Evolutionary conservation across 257 asterid genomes (phyloP), one percentile per base, ranked within the genome.

Genomic region (Thymus mandschuricus): DNA sequence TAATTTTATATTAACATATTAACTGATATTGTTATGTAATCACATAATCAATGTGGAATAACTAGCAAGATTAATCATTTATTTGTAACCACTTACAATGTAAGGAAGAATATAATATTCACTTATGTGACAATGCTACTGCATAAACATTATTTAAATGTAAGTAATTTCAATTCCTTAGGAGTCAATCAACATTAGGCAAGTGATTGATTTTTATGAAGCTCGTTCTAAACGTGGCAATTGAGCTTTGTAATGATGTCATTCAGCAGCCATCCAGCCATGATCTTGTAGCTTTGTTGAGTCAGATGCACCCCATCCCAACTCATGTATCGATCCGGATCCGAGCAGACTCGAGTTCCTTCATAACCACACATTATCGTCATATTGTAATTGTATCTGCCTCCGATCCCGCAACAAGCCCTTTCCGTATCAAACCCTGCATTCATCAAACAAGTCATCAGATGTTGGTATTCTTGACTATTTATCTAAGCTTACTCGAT

Each of bases 301-400:
- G 80, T 71, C 68, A 66, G 0, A 30, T 79, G 82, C 50, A 70
- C 35, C 68, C 79, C 77, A 28, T 80, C 84, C 78, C 78, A 75
- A 6, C 81, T 68, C 21, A 75, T 15, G 35, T 62, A 48, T 64
- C 50, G 58, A n/a, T 72, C 15, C 1, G 76, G 79, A 15, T 76
- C 41, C 3, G 49, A 0, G 38, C 75, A 80, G 28, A 55, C 68
- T 0, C 33, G 13, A 34, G 64, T 76, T 0, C 27, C 64, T 0
- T 49, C 43, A 3, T 3, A 1, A 11, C 84, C 73, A 52, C 81
- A 80, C 61, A 41, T 54, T 69, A 38, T 71, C 1, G 40, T 43
- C 70, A 49, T 35, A 40, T 76, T 29, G 54, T 72, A 80, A 8
- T 72, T 80, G 64, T 72, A 72, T 50, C 34, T 34, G 1, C 84